These are phyloP conservation scores for Podaxis rugospora DNA, from an alignment of 768 basidiomycete species.

Conservation along the genomic window DNA sequence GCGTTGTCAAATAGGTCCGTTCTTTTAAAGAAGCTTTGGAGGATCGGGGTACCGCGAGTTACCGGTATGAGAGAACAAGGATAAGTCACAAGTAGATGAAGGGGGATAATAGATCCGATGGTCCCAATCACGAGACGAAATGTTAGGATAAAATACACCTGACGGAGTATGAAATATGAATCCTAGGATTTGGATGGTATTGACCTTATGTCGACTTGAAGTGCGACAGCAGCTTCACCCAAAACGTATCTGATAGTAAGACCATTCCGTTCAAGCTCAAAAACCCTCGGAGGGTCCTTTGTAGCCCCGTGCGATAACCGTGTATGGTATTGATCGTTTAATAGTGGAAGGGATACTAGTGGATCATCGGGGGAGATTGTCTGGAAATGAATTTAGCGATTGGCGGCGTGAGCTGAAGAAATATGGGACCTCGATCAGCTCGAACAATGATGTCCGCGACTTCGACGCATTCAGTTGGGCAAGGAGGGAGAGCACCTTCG, in stretches of 20 bases:
- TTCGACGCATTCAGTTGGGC: background rate
- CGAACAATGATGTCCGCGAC: background rate
- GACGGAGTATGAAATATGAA: background rate
- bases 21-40: background rate
- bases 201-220: background rate
- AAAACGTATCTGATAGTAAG: background rate
- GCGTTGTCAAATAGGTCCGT: background rate
- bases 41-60: background rate
- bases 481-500: too few relatives aligned
- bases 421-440: background rate
- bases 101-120: background rate
- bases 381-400: background rate
- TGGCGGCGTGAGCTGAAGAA: background rate
- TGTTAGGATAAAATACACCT: background rate
- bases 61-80: background rate
- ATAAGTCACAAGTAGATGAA: background rate
- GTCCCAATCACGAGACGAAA: background rate
- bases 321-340: background rate
- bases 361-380: background rate
- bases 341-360: background rate
- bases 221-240: background rate
- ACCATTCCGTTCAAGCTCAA: background rate
- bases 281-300: background rate
- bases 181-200: constrained; percentile 9
- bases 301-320: background rate